Base-by-base conservation (phyloP, 1,284 basidiomycete species). In the Leccinum angustisporum region DNA sequence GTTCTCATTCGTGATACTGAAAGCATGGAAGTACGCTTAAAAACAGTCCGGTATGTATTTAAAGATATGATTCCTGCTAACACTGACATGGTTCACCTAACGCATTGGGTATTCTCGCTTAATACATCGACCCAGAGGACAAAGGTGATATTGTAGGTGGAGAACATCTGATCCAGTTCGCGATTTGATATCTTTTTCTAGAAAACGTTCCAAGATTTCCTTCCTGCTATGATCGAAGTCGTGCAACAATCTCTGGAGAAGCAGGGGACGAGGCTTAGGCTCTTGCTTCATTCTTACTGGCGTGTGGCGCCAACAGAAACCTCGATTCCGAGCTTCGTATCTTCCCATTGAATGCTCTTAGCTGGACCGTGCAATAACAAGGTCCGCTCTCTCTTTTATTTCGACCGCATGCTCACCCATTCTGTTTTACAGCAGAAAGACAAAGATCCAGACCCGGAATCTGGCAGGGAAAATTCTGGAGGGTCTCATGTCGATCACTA, bases 311-410 rank as follows among this genome's bases (percentile, higher is more conserved):
- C 56, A 97, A 97, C 81, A 84, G 83, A 66, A 80, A 83, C 25
- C 88, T 91, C 71, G 93, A 95, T 56, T 80, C 83, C 63, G 92
- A 92, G 56, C 86, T 98, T 63, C 91, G 97, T 64, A 87, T 95
- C 65, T 92, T 97, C 75, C 90, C 93, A 27, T 85, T 99, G 62
- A 99, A 98, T 74, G 93, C 94, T 21, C 86, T 99, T 36, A 92
- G 95, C 72, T 99, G 97, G 97, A 95, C 91, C 55, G 90, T 97
- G 63, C 91, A 93, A 80, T 97, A 97, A 92, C 90, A 71, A 63
- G 25, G 78, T 56, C 11, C 46, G 27, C 21, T 18, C 56, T 21
- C 57, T 30, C 56, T 34, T 14, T n/a, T 48, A 27, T 25, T 27
- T 13, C 31, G 2, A 36, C 54, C 16, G 16, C 3, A 48, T 34